A percentile compares a stretch with the other conserved stretches of the same genome.
Conservation (phyloP, 73 alveolate genomes). For the Durusdinium trenchii region DNA sequence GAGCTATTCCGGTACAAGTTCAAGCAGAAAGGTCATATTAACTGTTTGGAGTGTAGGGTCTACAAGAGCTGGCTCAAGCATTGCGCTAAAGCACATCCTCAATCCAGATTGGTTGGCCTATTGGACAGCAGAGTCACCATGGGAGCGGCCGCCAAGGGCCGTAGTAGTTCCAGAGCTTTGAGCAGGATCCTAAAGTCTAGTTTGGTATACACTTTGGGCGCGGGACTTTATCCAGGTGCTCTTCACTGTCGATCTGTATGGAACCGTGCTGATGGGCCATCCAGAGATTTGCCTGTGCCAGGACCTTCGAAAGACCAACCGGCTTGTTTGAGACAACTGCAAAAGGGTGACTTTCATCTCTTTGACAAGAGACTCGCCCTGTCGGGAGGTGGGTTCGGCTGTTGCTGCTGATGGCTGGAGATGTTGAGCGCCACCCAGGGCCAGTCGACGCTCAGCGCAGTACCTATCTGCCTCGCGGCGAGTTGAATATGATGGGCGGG, state of each 20-base stretch:
- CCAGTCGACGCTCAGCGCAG: too few relatives aligned
- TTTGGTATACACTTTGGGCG: background rate
- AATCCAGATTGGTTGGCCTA: background rate
- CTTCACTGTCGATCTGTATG: background rate
- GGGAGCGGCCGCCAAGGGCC: conserved; percentile 48
- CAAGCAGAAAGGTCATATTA: background rate
- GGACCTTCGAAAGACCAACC: too few relatives aligned
- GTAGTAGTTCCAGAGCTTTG: background rate
- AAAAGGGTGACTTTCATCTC: too few relatives aligned
- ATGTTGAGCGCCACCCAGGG: too few relatives aligned
- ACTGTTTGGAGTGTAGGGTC: conserved; percentile 23
- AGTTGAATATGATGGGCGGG: too few relatives aligned
- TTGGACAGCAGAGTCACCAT: conserved; percentile 2
- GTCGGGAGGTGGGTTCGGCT: too few relatives aligned
- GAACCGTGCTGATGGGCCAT: conserved; percentile 44
- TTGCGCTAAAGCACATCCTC: background rate
- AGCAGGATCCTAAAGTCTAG: background rate
- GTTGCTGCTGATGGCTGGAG: background rate
- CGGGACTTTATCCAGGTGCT: background rate
- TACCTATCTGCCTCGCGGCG: too few relatives aligned
- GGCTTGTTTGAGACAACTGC: too few relatives aligned
- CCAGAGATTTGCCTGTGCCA: too few relatives aligned
- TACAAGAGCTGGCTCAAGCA: conserved; percentile 41
- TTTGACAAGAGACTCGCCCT: too few relatives aligned
- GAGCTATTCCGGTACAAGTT: background rate